Conservation (phyloP, 1,139 yeast species). For the Blastobotrys proliferans region DNA sequence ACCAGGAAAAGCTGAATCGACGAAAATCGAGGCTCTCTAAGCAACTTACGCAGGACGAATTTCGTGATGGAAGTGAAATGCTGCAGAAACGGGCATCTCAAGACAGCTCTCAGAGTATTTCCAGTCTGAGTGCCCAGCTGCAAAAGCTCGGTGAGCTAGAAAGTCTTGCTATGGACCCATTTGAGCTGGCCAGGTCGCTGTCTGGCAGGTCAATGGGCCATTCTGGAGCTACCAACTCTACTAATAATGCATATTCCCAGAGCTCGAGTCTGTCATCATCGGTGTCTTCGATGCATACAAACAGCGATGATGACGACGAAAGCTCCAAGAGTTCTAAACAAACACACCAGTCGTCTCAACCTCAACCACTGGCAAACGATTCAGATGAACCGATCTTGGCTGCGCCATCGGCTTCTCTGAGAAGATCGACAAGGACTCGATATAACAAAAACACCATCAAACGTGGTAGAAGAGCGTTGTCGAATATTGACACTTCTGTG, state of each 20-base stretch:
- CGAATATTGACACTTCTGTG: constrained; percentile 8
- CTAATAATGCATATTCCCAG: too few relatives aligned
- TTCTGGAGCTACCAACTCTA: too few relatives aligned
- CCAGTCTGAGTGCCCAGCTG: constrained; percentile 29
- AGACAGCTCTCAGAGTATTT: constrained; percentile 20
- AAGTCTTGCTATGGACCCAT: constrained; percentile 33
- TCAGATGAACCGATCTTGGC: constrained; percentile 31
- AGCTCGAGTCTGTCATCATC: too few relatives aligned
- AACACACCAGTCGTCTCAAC: constrained; percentile 1
- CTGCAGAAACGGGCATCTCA: constrained; percentile 25
- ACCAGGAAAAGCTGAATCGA: constrained; percentile 16
- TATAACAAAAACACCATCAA: constrained; percentile 27
- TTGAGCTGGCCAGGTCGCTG: constrained; percentile 30
- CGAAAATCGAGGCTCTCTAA: constrained; percentile 38
- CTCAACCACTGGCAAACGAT: constrained; percentile 25
- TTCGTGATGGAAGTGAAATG: constrained; percentile 39
- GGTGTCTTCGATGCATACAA: too few relatives aligned
- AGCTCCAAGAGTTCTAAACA: background rate
- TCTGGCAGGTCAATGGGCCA: too few relatives aligned
- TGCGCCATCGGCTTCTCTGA: constrained; percentile 28
- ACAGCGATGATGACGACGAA: background rate
- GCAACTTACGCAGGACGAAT: constrained; percentile 36
- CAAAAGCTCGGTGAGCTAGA: constrained; percentile 33
- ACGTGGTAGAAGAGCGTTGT: constrained; percentile 11
- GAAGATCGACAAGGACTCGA: constrained; percentile 29